Conservation (phyloP, 2,329 filamentous ascomycete genomes). For the Rhynchosporium secalis region DNA sequence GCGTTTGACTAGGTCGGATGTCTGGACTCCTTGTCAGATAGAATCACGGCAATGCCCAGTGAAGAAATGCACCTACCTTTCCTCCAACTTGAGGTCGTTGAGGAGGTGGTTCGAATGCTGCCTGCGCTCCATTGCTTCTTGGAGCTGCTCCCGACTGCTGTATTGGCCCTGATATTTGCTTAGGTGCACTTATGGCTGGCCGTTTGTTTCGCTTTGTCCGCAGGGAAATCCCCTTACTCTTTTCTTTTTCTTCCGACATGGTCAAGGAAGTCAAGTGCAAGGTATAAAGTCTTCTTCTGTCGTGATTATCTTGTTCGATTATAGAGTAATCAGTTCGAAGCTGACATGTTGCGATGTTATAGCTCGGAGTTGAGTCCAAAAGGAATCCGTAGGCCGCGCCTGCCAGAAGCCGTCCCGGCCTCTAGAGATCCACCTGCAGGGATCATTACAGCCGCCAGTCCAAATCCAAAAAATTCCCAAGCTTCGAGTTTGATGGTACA, state of each 20-base stretch:
- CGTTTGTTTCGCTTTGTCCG: constrained; percentile 62
- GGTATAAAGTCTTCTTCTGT: background rate
- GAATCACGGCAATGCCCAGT: background rate
- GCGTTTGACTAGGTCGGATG: constrained; percentile 84
- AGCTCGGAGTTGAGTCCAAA: constrained; percentile 5
- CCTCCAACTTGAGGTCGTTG: constrained; percentile 55
- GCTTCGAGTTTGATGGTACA: background rate
- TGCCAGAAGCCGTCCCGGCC: background rate
- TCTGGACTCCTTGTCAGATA: constrained; percentile 41
- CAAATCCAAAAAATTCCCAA: constrained; percentile 14
- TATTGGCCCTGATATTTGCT: constrained; percentile 63
- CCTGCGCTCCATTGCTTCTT: constrained; percentile 42
- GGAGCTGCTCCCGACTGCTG: constrained; percentile 49
- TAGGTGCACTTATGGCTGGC: constrained; percentile 62
- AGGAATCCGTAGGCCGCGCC: background rate
- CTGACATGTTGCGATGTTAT: background rate
- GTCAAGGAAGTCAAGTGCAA: background rate
- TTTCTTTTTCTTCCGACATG: constrained; percentile 65
- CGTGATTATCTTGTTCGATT: background rate
- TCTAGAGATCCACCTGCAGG: background rate
- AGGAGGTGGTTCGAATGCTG: constrained; percentile 43
- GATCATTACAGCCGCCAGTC: background rate
- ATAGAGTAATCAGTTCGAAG: background rate
- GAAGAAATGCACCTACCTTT: constrained; percentile 48
- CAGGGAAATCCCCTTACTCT: constrained; percentile 59